Percentiles rank a stretch among this genome's conserved stretches.
Conservation (phyloP, 768 basidiomycete species). For the Lactarius deliciosus region DNA sequence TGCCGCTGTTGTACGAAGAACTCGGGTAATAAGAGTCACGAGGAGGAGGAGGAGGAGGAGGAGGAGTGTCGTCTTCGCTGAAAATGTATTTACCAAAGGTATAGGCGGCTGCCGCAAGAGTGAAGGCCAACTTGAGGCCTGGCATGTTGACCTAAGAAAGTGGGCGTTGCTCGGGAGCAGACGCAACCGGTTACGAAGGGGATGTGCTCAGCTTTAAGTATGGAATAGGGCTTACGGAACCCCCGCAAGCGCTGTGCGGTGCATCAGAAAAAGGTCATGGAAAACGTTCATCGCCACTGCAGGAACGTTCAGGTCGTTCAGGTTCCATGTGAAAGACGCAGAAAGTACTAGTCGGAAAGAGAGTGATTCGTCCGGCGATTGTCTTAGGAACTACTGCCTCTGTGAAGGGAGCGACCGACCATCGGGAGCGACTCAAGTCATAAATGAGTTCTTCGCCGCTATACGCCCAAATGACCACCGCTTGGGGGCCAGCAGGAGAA, state of each 20-base stretch:
- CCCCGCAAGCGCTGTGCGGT: background rate
- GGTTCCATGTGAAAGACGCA: background rate
- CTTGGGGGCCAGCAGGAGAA: background rate
- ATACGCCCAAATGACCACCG: background rate
- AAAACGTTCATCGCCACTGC: background rate
- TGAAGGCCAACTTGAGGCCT: background rate
- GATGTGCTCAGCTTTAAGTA: background rate
- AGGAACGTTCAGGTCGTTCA: background rate
- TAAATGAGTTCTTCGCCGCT: background rate
- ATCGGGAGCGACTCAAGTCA: background rate
- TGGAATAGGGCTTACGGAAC: background rate
- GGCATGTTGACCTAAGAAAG: constrained; percentile 3
- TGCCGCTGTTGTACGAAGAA: background rate
- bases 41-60: too few relatives aligned
- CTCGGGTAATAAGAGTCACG: background rate
- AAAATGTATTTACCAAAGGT: background rate
- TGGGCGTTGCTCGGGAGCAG: background rate
- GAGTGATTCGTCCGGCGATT: background rate
- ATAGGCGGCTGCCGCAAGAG: background rate
- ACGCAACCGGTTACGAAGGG: background rate
- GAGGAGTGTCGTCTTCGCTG: background rate
- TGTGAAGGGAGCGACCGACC: background rate
- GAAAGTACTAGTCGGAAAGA: background rate
- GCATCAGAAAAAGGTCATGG: background rate
- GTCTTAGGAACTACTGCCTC: background rate